Evolutionary conservation across 1,284 basidiomycete genomes (phyloP), one percentile per base, ranked within the genome.

Genomic region (Pseudozyma thailandica): DNA sequence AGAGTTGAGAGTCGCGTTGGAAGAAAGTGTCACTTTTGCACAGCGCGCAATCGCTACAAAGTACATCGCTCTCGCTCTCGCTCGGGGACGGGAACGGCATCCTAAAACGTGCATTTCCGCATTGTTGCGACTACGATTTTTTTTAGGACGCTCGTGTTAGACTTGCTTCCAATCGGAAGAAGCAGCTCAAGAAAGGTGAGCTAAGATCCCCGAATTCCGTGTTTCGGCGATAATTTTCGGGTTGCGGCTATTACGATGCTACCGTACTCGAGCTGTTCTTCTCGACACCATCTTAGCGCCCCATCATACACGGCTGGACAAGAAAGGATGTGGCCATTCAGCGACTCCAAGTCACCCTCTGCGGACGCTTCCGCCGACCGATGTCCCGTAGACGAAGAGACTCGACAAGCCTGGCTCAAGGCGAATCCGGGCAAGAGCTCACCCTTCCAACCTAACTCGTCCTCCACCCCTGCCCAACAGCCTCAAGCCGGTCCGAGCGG

Each of bases 331-430:
- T 71, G 68, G 68, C 68, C 68, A 18, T 71, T 71, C 53, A 64
- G 54, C 51, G 23, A 31, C 50, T n/a, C 31, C 3, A 26, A 20
- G 4, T 37, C 50, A 4, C 16, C 50, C 9, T 38, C 58, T 0
- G 12, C 53, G 7, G 50, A 39, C 7, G 58, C 50, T 6, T 58
- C 64, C 12, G 60, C 68, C 1, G 88, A 87, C 80, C 85, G 86
- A 78, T 93, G 91, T 80, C 92, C 91, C 16, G 89, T 90, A 0
- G 88, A 90, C 82, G 87, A 89, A 60, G 76, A 84, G 59, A 82
- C 73, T 37, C 82, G 60, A 80, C 26, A 81, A 80, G 49, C 74
- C 74, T 59, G 80, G 82, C 50, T 87, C 84, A 85, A 81, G n/a
- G 70, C 74, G 10, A 71, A 76, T 27, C 53, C 61, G 3, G 63